Conservation (phyloP, 2,329 filamentous ascomycete genomes). For the Graphilbum sp. region DNA sequence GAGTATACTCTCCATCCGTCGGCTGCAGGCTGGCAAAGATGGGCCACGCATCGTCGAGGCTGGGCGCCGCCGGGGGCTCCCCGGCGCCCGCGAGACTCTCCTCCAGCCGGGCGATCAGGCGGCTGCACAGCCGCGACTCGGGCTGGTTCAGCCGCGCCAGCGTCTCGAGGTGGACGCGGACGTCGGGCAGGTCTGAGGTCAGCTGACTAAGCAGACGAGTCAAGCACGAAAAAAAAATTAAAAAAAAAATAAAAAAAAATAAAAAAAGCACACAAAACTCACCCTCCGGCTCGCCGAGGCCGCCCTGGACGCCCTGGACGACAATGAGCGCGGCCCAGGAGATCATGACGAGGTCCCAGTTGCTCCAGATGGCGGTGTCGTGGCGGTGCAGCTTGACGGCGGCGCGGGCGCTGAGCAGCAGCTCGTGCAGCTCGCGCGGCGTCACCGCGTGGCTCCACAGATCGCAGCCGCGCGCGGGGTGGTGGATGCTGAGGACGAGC, state of each 20-base stretch:
- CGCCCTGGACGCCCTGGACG: slow-evolving; percentile 6
- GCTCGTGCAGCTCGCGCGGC: slow-evolving; percentile 8
- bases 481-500: slow-evolving; percentile 8
- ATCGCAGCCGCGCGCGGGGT: slow-evolving; percentile 8
- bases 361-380: slow-evolving; percentile 8
- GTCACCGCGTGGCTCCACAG: slow-evolving; percentile 7
- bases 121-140: slow-evolving; percentile 2
- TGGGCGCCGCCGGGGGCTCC: too few species aligned
- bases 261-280: background rate
- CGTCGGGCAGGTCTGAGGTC: slow-evolving; percentile 4
- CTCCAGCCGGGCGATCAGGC: slow-evolving; percentile 5
- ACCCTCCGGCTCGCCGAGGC: slow-evolving; percentile 5
- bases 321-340: slow-evolving; percentile 9
- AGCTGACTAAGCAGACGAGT: background rate
- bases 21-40: too few species aligned
- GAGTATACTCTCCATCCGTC: too few species aligned
- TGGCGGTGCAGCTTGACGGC: slow-evolving; percentile 7
- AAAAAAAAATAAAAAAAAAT: too few species aligned
- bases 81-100: slow-evolving; percentile 5
- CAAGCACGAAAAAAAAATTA: too few species aligned
- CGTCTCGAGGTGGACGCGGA: slow-evolving; percentile 7
- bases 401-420: slow-evolving; percentile 7
- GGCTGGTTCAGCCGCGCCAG: slow-evolving; percentile 5
- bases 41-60: too few species aligned
- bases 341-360: slow-evolving; percentile 10